Evolutionary conservation across 2,329 filamentous ascomycete genomes (phyloP), one percentile per base, ranked within the genome.

Genomic region (Ascochyta rabiei): DNA sequence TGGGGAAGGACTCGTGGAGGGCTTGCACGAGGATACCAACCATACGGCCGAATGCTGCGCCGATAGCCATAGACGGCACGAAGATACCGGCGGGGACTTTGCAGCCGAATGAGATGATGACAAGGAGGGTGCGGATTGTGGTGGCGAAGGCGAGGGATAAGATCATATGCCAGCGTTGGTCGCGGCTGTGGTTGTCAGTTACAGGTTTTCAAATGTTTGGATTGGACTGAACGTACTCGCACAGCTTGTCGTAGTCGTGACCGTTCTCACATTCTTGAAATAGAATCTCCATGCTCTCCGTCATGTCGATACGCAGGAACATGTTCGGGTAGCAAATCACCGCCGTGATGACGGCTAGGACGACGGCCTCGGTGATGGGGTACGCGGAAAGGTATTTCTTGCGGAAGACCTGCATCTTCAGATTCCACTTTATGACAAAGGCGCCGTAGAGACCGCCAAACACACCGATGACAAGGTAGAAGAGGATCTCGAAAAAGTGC

Each of bases 81-180:
- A 99, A 99, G 61, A 99, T 98, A 51, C 95, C 95, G 0, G 95
- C 95, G 0, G 95, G 95, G 0, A 99, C 95, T 77, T 98, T 98
- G 80, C 93, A 97, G 19, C 95, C 95, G 69, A 98, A 99, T 0
- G 93, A 97, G 42, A 99, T 89, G 60, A 98, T 93, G 64, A 98
- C 93, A 28, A 99, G 82, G 31, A 93, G 86, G 0, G 89, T 85
- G 34, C 95, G 87, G 44, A 99, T 78, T 12, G 93, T 74, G 0
- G 93, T 97, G 0, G 95, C 93, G 30, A 92, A 75, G 9, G 87
- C 77, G 24, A 99, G 80, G 0, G 91, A 93, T 15, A 89, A 68
- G 6, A 97, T 85, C 78, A 96, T 96, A 48, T 82, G 81, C 81
- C 88, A 88, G 21, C 92, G 86, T 64, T 90, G 88, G 46, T 89